A percentile compares a stretch with the other conserved stretches of the same genome.
phyloP scores from a whole-genome alignment of 202 grass and related monocot species.

The Cymbopogon flexuosus region DNA sequence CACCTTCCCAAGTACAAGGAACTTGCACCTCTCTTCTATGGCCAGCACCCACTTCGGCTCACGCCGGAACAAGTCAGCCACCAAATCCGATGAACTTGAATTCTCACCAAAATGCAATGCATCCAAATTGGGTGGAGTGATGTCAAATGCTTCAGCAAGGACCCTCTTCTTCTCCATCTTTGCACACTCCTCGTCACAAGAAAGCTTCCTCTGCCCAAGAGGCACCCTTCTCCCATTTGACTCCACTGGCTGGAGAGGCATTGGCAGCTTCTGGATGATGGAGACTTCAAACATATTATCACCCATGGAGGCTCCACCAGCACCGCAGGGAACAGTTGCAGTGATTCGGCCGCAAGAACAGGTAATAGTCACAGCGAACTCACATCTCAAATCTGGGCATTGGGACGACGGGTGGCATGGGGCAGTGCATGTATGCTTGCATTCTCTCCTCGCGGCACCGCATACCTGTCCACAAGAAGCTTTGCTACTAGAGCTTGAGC shows the following conservation, averaged over 20 bases:
- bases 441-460: conserved; percentile 78
- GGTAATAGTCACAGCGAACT: conserved; percentile 54
- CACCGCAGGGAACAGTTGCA: conserved; percentile 64
- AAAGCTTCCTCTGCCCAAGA: conserved; percentile 87
- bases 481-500: conserved; percentile 56
- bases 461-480: conserved; percentile 86
- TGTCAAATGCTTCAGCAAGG: conserved; percentile 95
- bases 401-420: conserved; percentile 71
- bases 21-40: conserved; percentile 93
- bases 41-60: conserved; percentile 90
- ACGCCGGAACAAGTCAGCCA: conserved; percentile 64
- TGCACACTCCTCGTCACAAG: conserved; percentile 83
- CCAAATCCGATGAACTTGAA: conserved; percentile 44
- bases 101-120: conserved; percentile 86
- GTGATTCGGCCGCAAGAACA: conserved; percentile 78
- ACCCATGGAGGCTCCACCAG: conserved; percentile 52
- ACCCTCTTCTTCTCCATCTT: conserved; percentile 82
- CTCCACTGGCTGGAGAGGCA: conserved; percentile 68
- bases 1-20: conserved; percentile 76
- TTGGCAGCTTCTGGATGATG: conserved; percentile 73
- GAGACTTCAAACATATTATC: conserved; percentile 59
- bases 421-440: conserved; percentile 82
- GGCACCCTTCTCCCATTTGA: conserved; percentile 65
- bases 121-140: conserved; percentile 75
- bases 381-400: conserved; percentile 81